Conservation (phyloP, 331 rosid genomes). For the Malus hybrid region DNA sequence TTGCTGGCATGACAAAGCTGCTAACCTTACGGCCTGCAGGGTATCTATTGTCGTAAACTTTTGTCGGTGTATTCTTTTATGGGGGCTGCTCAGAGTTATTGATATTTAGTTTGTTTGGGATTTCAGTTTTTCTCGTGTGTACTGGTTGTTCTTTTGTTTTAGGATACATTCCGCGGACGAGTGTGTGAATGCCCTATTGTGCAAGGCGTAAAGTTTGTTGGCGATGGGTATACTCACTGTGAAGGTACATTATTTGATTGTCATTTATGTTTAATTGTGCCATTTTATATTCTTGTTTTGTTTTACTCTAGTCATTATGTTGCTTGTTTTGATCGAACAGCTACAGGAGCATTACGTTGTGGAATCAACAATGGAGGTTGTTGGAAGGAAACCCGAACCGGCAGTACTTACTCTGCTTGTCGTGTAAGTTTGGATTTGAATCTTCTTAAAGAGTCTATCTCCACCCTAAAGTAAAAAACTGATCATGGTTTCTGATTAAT, state of each 20-base stretch:
- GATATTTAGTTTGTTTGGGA: background rate
- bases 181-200: slow-evolving; percentile 93
- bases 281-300: background rate
- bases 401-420: slow-evolving; percentile 75
- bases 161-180: slow-evolving; percentile 98
- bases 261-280: slow-evolving; percentile 1
- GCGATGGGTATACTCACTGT: slow-evolving; percentile 89
- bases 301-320: background rate
- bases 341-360: slow-evolving; percentile 79
- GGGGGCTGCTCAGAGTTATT: background rate
- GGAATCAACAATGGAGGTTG: slow-evolving; percentile 89
- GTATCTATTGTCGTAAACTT: slow-evolving; percentile 35
- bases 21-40: slow-evolving; percentile 89
- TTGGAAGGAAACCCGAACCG: slow-evolving; percentile 54
- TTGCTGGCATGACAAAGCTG: slow-evolving; percentile 71
- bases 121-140: slow-evolving; percentile 6
- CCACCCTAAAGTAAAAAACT: background rate
- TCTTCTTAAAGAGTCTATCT: background rate
- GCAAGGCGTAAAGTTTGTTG: slow-evolving; percentile 65
- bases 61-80: background rate
- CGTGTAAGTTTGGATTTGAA: slow-evolving; percentile 35
- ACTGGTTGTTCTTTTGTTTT: slow-evolving; percentile 8
- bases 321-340: slow-evolving; percentile 32
- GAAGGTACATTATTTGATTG: slow-evolving; percentile 46
- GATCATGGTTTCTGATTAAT: slow-evolving; percentile 1